phyloP scores from a whole-genome alignment of 805 yeast species.

The Candida xiaguanensis region DNA sequence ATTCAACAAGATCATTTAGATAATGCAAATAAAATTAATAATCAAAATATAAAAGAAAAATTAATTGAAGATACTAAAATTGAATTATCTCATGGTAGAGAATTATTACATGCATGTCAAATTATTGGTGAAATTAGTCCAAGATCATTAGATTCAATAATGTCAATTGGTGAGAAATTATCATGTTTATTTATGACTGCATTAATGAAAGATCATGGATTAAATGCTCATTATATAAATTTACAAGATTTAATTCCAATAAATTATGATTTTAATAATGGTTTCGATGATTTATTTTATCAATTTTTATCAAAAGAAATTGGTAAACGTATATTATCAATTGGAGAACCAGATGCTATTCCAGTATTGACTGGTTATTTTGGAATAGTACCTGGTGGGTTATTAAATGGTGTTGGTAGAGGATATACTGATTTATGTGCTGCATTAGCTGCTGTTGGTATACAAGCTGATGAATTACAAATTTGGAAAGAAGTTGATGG shows the following conservation, averaged over 20 bases:
- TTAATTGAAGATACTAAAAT: constrained; percentile 56
- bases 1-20: constrained; percentile 74
- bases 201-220: constrained; percentile 77
- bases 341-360: constrained; percentile 43
- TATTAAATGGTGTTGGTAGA: constrained; percentile 89
- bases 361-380: constrained; percentile 97
- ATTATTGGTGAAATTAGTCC: constrained; percentile 89
- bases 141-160: constrained; percentile 81
- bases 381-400: constrained; percentile 94
- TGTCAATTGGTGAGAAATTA: constrained; percentile 92
- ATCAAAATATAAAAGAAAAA: constrained; percentile 42
- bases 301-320: constrained; percentile 50
- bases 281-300: constrained; percentile 68
- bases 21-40: constrained; percentile 60
- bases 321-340: constrained; percentile 44
- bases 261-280: constrained; percentile 51
- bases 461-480: constrained; percentile 89
- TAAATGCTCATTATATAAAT: constrained; percentile 75
- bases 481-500: constrained; percentile 99
- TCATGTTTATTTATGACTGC: constrained; percentile 88
- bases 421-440: constrained; percentile 98
- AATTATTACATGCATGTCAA: constrained; percentile 80
- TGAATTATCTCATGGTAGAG: constrained; percentile 67
- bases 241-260: constrained; percentile 68
- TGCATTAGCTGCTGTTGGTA: constrained; percentile 91